Conservation (phyloP, 2,329 filamentous ascomycete species). For the Laburnicola sp. region DNA sequence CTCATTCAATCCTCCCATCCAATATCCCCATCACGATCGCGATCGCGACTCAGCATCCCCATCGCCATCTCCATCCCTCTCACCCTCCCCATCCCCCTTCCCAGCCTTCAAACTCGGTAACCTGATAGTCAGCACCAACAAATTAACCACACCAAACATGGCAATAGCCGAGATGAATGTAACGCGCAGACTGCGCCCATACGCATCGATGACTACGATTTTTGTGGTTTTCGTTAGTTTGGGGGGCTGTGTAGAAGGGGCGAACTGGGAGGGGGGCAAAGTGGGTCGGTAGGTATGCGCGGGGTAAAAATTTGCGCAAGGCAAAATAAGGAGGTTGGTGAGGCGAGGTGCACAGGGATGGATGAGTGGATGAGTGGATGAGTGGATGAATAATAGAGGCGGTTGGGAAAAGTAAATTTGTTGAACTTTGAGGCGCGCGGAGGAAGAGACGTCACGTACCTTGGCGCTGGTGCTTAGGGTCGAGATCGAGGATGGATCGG, state of each 20-base stretch:
- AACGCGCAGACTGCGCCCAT: constrained; percentile 43
- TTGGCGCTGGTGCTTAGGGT: constrained; percentile 51
- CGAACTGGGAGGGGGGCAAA: background rate
- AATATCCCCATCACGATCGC: background rate
- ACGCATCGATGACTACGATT: constrained; percentile 44
- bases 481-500: constrained; percentile 51
- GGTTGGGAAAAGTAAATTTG: background rate
- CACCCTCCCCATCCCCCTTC: constrained; percentile 12
- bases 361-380: no score
- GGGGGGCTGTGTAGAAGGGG: constrained; percentile 19
- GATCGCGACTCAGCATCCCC: background rate
- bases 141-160: constrained; percentile 54
- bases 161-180: constrained; percentile 51
- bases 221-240: constrained; percentile 20
- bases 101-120: constrained; percentile 52
- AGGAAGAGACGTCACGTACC: constrained; percentile 38
- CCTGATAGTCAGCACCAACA: constrained; percentile 57
- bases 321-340: no score
- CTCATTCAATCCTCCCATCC: background rate
- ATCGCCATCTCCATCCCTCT: constrained; percentile 5
- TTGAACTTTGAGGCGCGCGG: background rate
- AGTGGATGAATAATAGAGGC: background rate
- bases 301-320: background rate
- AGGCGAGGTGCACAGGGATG: no score
- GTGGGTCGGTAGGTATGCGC: background rate